A percentile compares a stretch with the other conserved stretches of the same genome.
Conservation (phyloP, 2,329 filamentous ascomycete species). For the Corynespora cassiicola region DNA sequence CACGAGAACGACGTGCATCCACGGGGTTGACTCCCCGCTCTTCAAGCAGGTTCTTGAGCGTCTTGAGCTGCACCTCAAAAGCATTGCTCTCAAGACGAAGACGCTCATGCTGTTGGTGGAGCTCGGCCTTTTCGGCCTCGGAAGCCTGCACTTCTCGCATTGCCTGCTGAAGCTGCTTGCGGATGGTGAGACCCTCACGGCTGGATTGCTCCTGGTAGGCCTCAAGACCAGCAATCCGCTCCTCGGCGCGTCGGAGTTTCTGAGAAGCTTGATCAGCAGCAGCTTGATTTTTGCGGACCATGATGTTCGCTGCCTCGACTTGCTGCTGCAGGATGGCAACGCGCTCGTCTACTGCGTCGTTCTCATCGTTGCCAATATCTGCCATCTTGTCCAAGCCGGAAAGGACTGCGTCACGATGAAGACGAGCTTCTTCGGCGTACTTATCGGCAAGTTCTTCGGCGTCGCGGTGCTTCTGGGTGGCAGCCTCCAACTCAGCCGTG, state of each 20-base stretch:
- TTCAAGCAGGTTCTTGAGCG: conserved; percentile 88
- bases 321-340: conserved; percentile 79
- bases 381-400: conserved; percentile 79
- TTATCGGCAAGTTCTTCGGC: conserved; percentile 88
- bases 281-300: conserved; percentile 87
- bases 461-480: conserved; percentile 77
- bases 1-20: conserved; percentile 73
- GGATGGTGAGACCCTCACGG: conserved; percentile 86
- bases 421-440: conserved; percentile 84
- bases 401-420: conserved; percentile 83
- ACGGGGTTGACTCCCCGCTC: conserved; percentile 87
- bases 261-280: conserved; percentile 88
- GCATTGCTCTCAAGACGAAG: conserved; percentile 96
- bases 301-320: conserved; percentile 74
- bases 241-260: conserved; percentile 89
- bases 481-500: conserved; percentile 76
- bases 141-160: conserved; percentile 84
- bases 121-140: conserved; percentile 78
- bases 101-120: conserved; percentile 81
- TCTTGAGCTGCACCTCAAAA: conserved; percentile 87
- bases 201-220: conserved; percentile 98
- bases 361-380: conserved; percentile 59
- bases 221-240: conserved; percentile 94
- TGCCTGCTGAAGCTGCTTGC: conserved; percentile 85
- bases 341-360: conserved; percentile 66